These are phyloP conservation scores for Candolleomyces eurysporus DNA, from an alignment of 768 basidiomycete species.

Conservation along the genomic window DNA sequence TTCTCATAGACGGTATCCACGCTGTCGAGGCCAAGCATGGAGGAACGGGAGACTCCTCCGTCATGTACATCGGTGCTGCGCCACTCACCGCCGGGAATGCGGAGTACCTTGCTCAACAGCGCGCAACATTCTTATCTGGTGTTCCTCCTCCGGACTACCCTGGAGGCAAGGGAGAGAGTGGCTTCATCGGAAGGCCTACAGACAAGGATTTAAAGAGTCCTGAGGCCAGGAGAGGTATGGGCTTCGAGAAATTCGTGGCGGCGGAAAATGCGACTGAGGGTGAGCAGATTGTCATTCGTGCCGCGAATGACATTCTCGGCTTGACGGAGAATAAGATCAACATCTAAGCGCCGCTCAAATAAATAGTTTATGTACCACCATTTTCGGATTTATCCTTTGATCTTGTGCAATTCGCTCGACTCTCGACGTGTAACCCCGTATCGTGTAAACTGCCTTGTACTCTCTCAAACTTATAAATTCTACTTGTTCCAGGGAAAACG, in stretches of 20 bases:
- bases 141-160: conserved; percentile 58
- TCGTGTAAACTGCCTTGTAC: no score
- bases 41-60: conserved; percentile 50
- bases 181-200: conserved; percentile 37
- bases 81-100: conserved; percentile 50
- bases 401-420: no score
- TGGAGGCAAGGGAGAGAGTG: conserved; percentile 48
- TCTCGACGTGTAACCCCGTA: no score
- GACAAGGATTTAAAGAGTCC: conserved; percentile 28
- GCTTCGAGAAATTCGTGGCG: conserved; percentile 36
- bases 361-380: neutral
- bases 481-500: no score
- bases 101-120: conserved; percentile 48
- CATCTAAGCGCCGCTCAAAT: neutral
- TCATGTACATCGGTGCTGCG: conserved; percentile 55
- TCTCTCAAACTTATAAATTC: no score
- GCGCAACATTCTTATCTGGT: conserved; percentile 43
- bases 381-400: no score
- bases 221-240: conserved; percentile 39
- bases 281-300: neutral
- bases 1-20: conserved; percentile 48
- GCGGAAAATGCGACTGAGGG: neutral
- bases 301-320: neutral
- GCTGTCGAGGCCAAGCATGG: conserved; percentile 50
- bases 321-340: neutral